Evolutionary conservation across 176 grass and related monocot genomes (phyloP), one percentile per base, ranked within the genome.

Genomic region (Carex littledalei): DNA sequence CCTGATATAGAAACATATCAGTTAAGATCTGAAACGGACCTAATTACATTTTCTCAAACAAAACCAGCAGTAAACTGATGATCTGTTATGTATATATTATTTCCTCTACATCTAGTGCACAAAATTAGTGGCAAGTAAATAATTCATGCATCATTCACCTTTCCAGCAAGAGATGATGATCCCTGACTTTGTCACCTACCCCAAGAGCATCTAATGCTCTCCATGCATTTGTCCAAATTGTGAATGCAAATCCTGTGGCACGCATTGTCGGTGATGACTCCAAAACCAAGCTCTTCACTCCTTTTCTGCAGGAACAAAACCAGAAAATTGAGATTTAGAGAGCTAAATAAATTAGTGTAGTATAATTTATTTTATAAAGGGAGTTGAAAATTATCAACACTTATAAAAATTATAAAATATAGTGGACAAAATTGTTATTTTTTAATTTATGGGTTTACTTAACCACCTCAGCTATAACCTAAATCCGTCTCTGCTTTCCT

Each of bases 181-280:
- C 61, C 85, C 95, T 87, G 18, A 95, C 84, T 65, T 88, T 81
- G 85, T 98, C 86, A 4, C 95, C 89, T 0, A 98, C 77, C 0
- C 95, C 91, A 14, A 98, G 95, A 21, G 45, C 85, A 65, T 95
- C 95, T 1, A 98, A 84, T 2, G 89, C 92, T 7, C 80, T 61
- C 89, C 87, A 94, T 34, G 89, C 91, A 43, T 94, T 94, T 11
- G 15, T 65, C 95, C 92, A 94, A 6, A 58, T 79, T 2, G 86
- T 14, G 58, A 90, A 43, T 5, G 91, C 92, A 68, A 89, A 98
- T 16, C 95, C 95, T 0, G 93, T 83, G 12, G 95, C 57, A 39
- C 93, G 91, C 58, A 98, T 67, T 57, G 54, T 37, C 69, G 84
- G 81, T 16, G 93, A 93, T 57, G 95, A 94, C 83, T 98, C 93